Conservation (phyloP, 495 filamentous ascomycete genomes). For the Cryomyces minteri region DNA sequence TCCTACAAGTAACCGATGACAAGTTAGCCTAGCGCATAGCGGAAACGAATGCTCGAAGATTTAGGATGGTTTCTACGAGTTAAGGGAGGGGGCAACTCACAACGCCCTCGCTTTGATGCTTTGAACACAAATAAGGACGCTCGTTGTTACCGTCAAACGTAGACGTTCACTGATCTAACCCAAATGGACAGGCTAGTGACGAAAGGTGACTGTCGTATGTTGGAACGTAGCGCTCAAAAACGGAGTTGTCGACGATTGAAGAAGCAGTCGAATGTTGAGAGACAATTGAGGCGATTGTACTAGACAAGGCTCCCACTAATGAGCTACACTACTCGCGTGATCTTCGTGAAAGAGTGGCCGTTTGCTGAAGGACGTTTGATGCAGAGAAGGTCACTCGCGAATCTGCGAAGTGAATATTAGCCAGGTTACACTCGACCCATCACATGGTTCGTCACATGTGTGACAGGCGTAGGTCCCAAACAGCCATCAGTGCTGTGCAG, state of each 20-base stretch:
- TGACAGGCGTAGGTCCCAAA: too few species aligned
- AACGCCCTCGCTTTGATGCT: background rate
- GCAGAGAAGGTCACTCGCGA: background rate
- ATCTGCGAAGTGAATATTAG: background rate
- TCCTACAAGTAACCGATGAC: background rate
- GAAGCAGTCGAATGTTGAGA: background rate
- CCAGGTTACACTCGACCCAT: background rate
- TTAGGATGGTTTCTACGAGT: background rate
- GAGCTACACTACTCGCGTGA: background rate
- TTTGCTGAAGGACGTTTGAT: background rate
- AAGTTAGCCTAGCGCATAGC: background rate
- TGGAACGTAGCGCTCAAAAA: background rate
- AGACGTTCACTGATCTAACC: background rate
- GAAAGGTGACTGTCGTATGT: background rate
- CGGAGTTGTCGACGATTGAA: background rate
- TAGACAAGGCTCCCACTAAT: background rate
- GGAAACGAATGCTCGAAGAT: background rate
- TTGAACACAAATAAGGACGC: background rate
- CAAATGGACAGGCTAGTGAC: background rate
- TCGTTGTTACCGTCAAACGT: background rate
- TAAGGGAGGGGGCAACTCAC: background rate
- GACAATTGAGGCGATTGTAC: background rate
- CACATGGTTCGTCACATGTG: background rate
- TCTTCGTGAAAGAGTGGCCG: background rate
- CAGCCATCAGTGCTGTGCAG: too few species aligned